phyloP scores from a whole-genome alignment of 768 basidiomycete species.

The Trametes coccinea region DNA sequence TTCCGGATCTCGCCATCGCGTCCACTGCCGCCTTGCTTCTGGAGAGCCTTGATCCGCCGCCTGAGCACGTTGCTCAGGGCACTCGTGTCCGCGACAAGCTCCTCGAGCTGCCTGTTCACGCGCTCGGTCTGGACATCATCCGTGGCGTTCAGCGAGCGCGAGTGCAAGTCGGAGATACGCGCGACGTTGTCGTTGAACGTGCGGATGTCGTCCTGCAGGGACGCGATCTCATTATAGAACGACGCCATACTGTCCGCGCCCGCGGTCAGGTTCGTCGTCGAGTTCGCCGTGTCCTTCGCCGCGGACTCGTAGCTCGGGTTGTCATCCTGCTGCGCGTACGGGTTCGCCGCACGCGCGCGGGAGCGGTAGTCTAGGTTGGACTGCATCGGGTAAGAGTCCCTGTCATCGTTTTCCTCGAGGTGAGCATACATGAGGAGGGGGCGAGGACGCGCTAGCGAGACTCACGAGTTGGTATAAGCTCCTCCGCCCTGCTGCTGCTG shows the following conservation, averaged over 20 bases:
- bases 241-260: constrained; percentile 58
- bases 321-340: constrained; percentile 68
- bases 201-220: constrained; percentile 48
- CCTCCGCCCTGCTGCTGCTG: constrained; percentile 62
- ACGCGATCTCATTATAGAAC: constrained; percentile 70
- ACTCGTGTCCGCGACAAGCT: constrained; percentile 60
- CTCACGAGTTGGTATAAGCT: constrained; percentile 48
- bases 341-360: constrained; percentile 42
- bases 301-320: constrained; percentile 69
- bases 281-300: constrained; percentile 50
- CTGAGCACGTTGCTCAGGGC: constrained; percentile 58
- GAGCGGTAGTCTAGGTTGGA: constrained; percentile 43
- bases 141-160: constrained; percentile 49
- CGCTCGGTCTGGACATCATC: constrained; percentile 47
- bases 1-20: constrained; percentile 50
- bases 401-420: constrained; percentile 26
- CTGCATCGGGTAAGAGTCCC: constrained; percentile 69
- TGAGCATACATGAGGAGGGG: constrained; percentile 4
- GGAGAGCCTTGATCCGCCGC: constrained; percentile 57
- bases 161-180: constrained; percentile 49
- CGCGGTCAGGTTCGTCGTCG: constrained; percentile 42
- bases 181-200: constrained; percentile 48
- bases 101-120: constrained; percentile 50
- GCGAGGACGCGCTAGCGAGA: constrained; percentile 18
- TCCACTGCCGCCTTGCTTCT: constrained; percentile 40